Percentiles rank a stretch among this genome's conserved stretches.
Evolutionary conservation across 208 protist species (phyloP).

Genomic region (Balamuthia mandrillaris): DNA sequence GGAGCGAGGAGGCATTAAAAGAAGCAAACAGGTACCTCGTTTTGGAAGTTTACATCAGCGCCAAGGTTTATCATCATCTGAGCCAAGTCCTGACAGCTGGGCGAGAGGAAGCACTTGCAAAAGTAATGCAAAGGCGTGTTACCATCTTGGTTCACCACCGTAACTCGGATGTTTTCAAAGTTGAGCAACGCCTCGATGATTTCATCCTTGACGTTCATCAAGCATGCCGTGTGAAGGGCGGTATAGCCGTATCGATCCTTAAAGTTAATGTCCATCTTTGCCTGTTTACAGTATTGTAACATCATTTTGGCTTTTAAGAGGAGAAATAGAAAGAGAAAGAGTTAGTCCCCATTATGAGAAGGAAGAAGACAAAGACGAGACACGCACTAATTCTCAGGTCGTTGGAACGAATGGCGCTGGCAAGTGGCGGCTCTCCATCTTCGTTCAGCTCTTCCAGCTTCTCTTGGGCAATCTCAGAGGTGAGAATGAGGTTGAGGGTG

Average conservation of each 20-base stretch:
- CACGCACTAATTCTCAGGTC: background rate
- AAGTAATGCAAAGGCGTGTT: conserved; percentile 60
- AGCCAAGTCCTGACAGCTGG: conserved; percentile 45
- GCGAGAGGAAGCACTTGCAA: conserved; percentile 46
- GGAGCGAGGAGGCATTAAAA: background rate
- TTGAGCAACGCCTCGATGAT: conserved; percentile 38
- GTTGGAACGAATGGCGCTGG: background rate
- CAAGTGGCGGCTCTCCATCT: background rate
- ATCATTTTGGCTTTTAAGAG: background rate
- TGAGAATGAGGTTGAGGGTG: background rate
- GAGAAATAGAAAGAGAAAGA: background rate
- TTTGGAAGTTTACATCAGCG: conserved; percentile 50
- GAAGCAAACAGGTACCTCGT: conserved; percentile 12
- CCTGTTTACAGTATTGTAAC: background rate
- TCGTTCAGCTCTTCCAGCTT: background rate
- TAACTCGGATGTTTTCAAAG: conserved; percentile 40
- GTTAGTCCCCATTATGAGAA: no score
- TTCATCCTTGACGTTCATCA: background rate
- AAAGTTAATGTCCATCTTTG: background rate
- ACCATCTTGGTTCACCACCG: conserved; percentile 45
- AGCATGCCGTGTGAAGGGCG: background rate
- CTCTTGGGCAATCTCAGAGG: background rate
- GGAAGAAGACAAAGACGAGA: background rate
- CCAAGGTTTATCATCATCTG: conserved; percentile 40
- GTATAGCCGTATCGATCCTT: background rate